These are phyloP conservation scores for Kuraishia cidri DNA, from an alignment of 805 yeast species.

Conservation along the genomic window DNA sequence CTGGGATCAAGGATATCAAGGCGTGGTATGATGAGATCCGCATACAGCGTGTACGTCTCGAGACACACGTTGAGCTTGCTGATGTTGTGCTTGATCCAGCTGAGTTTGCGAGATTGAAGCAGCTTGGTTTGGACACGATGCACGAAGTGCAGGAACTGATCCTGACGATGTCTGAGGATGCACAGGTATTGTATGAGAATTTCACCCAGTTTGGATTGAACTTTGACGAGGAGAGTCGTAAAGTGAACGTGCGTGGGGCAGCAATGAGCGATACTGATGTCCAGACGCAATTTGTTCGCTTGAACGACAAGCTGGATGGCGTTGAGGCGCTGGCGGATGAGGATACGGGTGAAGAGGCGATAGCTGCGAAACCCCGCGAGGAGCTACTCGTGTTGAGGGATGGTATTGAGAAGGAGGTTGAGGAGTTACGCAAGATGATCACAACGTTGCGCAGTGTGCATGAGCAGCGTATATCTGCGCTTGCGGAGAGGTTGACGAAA, in stretches of 20 bases:
- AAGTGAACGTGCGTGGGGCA: conserved; percentile 23
- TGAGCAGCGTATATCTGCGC: conserved; percentile 15
- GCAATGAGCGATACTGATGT: conserved; percentile 18
- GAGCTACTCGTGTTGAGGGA: conserved; percentile 15
- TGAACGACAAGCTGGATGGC: conserved; percentile 18
- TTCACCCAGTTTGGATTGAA: conserved; percentile 38
- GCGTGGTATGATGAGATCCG: conserved; percentile 22
- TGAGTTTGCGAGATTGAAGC: conserved; percentile 33
- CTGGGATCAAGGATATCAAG: conserved; percentile 28
- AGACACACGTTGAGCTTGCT: conserved; percentile 28
- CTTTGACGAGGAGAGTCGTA: conserved; percentile 40
- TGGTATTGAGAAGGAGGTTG: conserved; percentile 9
- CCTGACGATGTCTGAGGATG: conserved; percentile 34
- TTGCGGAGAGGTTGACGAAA: conserved; percentile 11
- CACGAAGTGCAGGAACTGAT: conserved; percentile 33
- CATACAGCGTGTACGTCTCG: conserved; percentile 19
- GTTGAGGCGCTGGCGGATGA: conserved; percentile 17
- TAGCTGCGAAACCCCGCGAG: conserved; percentile 10
- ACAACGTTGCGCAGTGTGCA: conserved; percentile 14
- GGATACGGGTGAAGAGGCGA: conserved; percentile 6
- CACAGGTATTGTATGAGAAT: conserved; percentile 28
- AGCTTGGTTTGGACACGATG: conserved; percentile 30
- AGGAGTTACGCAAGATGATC: conserved; percentile 8
- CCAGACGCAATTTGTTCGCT: conserved; percentile 12
- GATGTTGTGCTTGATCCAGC: conserved; percentile 35